phyloP scores from a whole-genome alignment of 2,329 filamentous ascomycete species.

The Alternaria hordeiaustralica region DNA sequence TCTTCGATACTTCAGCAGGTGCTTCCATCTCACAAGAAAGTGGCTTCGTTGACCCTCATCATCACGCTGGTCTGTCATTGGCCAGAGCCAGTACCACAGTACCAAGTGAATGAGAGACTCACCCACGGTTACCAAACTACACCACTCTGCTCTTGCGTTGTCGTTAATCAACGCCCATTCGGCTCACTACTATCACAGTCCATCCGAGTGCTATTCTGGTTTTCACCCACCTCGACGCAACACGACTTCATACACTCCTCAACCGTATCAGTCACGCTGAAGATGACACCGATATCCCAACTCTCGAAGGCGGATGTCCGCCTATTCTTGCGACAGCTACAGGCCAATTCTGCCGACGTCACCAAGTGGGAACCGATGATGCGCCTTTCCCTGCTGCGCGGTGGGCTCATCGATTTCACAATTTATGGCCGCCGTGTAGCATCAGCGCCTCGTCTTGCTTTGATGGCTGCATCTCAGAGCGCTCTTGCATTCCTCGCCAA shows the following conservation, averaged over 20 bases:
- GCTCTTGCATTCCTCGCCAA: not conserved
- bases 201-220: not conserved
- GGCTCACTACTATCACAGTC: not conserved
- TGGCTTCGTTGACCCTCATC: not conserved
- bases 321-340: not conserved
- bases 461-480: not conserved
- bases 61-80: not conserved
- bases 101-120: not conserved
- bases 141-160: not conserved
- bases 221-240: not conserved
- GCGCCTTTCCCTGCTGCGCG: not conserved
- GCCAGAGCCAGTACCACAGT: not conserved
- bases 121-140: not conserved
- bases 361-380: not conserved
- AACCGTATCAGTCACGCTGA: not conserved
- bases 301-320: not conserved
- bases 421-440: not conserved
- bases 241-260: not conserved
- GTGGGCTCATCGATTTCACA: slow-evolving; percentile 1
- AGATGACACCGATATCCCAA: not conserved
- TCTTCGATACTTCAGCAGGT: not conserved
- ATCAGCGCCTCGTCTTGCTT: not conserved
- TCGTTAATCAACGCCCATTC: not conserved
- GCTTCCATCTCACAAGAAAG: not conserved
- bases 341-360: not conserved